phyloP scores from a whole-genome alignment of 345 rosid genomes.

The Acer campestre region DNA sequence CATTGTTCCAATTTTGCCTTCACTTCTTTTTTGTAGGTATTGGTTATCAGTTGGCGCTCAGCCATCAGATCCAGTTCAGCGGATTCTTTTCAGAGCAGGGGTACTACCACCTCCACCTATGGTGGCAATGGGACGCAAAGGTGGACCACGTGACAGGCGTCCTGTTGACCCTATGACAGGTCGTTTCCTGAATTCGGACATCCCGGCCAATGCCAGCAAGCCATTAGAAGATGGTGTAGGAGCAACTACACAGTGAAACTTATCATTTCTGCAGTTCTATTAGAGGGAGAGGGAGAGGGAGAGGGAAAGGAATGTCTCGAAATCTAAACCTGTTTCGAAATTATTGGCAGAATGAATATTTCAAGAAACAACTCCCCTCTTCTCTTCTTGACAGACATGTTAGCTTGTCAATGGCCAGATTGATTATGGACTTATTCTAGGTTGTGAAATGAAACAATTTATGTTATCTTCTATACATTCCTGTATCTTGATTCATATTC shows the following conservation, averaged over 20 bases:
- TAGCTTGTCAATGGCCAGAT: background rate
- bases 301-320: no score
- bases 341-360: background rate
- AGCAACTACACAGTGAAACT: slow-evolving; percentile 9
- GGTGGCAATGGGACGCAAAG: slow-evolving; percentile 86
- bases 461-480: background rate
- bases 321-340: background rate
- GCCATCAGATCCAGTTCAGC: slow-evolving; percentile 36
- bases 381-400: background rate
- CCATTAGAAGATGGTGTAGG: slow-evolving; percentile 15
- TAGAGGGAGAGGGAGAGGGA: background rate
- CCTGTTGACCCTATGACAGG: slow-evolving; percentile 86
- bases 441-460: background rate
- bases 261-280: background rate
- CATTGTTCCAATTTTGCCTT: background rate
- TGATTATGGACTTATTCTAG: background rate
- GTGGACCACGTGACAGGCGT: slow-evolving; percentile 63
- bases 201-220: slow-evolving; percentile 25
- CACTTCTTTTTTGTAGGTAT: slow-evolving; percentile 50
- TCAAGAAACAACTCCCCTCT: background rate
- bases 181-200: slow-evolving; percentile 44
- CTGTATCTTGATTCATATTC: background rate
- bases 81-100: slow-evolving; percentile 67
- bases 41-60: slow-evolving; percentile 98
- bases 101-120: slow-evolving; percentile 88